phyloP scores from a whole-genome alignment of 164 flowering plant genomes.

The Hamamelis virginiana region DNA sequence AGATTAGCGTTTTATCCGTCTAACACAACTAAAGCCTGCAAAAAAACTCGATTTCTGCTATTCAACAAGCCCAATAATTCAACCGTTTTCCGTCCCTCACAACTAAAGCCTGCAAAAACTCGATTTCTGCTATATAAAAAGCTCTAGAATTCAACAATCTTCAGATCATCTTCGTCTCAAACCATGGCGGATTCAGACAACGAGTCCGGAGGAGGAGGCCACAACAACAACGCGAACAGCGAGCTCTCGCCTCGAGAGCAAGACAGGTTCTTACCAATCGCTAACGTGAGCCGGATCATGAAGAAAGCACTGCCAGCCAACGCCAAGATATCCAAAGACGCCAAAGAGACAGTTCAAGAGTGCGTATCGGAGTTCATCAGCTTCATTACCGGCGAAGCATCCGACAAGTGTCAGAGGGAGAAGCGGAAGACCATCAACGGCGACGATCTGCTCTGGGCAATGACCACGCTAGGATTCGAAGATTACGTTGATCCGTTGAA shows the following conservation, averaged over 20 bases:
- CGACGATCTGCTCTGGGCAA: neutral
- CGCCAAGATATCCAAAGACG: neutral
- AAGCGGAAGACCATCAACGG: constrained; percentile 3
- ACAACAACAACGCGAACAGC: neutral
- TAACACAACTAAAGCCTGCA: too few relatives aligned
- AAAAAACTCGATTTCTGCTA: too few relatives aligned
- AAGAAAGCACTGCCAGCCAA: constrained; percentile 1
- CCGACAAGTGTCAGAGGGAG: constrained; percentile 3
- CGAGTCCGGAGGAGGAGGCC: neutral
- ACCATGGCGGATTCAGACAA: neutral
- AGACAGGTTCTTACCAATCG: neutral
- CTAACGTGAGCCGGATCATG: neutral
- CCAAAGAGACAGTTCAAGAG: neutral
- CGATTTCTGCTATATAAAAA: too few relatives aligned
- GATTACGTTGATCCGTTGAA: neutral
- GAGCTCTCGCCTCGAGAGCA: neutral
- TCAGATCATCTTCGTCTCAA: neutral
- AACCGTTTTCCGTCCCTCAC: too few relatives aligned
- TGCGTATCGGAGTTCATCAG: constrained; percentile 7
- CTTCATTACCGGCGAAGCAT: constrained; percentile 3
- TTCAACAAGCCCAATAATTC: too few relatives aligned
- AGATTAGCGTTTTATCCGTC: too few relatives aligned
- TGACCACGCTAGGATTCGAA: neutral
- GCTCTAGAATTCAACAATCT: too few relatives aligned
- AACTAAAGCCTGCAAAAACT: too few relatives aligned